Conservation (phyloP, 306 rosid genomes). For the Cicer cuneatum region DNA sequence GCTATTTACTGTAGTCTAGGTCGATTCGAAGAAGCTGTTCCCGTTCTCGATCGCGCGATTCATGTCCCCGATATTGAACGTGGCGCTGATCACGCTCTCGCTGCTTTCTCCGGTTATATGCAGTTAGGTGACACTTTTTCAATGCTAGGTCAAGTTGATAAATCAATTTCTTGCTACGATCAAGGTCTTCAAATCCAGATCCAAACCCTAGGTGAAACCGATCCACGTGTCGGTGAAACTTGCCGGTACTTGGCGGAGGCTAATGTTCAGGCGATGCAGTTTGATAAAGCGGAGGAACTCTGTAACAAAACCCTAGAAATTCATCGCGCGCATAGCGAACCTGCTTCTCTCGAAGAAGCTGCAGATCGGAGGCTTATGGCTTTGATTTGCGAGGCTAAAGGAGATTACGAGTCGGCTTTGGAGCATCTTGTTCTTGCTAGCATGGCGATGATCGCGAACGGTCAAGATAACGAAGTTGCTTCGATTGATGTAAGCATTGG, state of each 20-base stretch:
- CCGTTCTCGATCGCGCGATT: slow-evolving; percentile 90
- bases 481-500: slow-evolving; percentile 96
- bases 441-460: slow-evolving; percentile 98
- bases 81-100: slow-evolving; percentile 94
- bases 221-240: slow-evolving; percentile 96
- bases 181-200: slow-evolving; percentile 94
- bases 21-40: slow-evolving; percentile 94
- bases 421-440: slow-evolving; percentile 99
- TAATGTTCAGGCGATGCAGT: slow-evolving; percentile 98
- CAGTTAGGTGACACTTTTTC: slow-evolving; percentile 95
- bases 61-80: slow-evolving; percentile 63
- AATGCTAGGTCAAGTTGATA: slow-evolving; percentile 91
- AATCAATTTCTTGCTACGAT: slow-evolving; percentile 79
- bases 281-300: slow-evolving; percentile 90
- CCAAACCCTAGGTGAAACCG: slow-evolving; percentile 87
- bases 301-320: slow-evolving; percentile 91
- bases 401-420: slow-evolving; percentile 84
- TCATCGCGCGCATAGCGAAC: slow-evolving; percentile 89
- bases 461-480: slow-evolving; percentile 91
- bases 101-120: slow-evolving; percentile 95
- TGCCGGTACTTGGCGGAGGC: slow-evolving; percentile 98
- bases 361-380: slow-evolving; percentile 96
- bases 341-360: slow-evolving; percentile 97
- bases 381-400: slow-evolving; percentile 86
- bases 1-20: slow-evolving; percentile 93